phyloP scores from a whole-genome alignment of 1,284 basidiomycete genomes.

The Trichosporon asahii region DNA sequence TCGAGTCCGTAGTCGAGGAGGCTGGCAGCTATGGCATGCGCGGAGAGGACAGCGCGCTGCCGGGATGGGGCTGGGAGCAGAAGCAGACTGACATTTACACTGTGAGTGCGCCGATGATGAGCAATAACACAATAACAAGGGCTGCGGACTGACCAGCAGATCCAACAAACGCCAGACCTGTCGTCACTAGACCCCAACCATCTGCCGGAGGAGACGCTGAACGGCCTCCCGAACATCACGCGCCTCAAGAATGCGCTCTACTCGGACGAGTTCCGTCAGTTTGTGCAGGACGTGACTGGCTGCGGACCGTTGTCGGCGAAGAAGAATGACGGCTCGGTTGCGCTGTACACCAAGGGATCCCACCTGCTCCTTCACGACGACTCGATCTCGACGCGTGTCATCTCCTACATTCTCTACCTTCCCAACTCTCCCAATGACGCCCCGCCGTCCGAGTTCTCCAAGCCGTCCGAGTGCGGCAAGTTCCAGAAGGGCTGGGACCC shows the following conservation, averaged over 20 bases:
- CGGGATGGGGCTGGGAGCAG: constrained; percentile 71
- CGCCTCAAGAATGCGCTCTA: constrained; percentile 88
- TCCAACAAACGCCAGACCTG: constrained; percentile 96
- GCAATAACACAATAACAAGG: background rate
- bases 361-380: constrained; percentile 98
- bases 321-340: constrained; percentile 95
- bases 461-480: constrained; percentile 37
- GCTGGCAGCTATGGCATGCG: constrained; percentile 47
- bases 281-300: constrained; percentile 82
- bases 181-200: constrained; percentile 80
- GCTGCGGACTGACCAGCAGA: constrained; percentile 54
- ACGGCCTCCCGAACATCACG: constrained; percentile 73
- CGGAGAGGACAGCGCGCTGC: constrained; percentile 48
- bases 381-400: constrained; percentile 89
- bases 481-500: constrained; percentile 61
- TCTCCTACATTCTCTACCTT: constrained; percentile 97
- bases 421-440: constrained; percentile 71
- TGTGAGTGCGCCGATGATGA: constrained; percentile 53
- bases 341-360: constrained; percentile 80
- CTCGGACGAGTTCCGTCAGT: constrained; percentile 75
- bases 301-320: constrained; percentile 85
- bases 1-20: constrained; percentile 67
- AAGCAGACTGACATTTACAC: constrained; percentile 99
- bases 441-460: constrained; percentile 30
- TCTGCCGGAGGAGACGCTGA: constrained; percentile 56